phyloP scores from a whole-genome alignment of 2,329 filamentous ascomycete species.

The Pyricularia grisea region DNA sequence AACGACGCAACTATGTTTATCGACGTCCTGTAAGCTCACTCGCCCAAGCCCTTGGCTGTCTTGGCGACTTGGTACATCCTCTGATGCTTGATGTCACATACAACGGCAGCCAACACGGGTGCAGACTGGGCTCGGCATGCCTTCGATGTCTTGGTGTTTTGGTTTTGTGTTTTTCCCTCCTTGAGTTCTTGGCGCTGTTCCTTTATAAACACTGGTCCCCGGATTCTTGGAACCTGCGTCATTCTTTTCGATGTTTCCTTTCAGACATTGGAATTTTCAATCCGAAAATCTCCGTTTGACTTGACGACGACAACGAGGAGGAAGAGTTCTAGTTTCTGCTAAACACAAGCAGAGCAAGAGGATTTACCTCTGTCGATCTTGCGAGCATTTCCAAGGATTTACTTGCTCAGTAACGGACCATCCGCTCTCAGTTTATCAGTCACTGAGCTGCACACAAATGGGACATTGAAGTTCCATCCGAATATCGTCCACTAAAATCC shows the following conservation, averaged over 20 bases:
- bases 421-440: background rate
- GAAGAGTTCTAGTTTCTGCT: background rate
- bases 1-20: background rate
- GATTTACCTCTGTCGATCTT: background rate
- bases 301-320: background rate
- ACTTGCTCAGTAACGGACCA: background rate
- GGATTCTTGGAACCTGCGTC: slow-evolving; percentile 3
- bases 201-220: background rate
- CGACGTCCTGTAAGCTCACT: background rate
- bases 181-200: background rate
- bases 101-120: background rate
- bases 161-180: background rate
- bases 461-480: background rate
- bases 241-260: background rate
- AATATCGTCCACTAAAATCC: background rate
- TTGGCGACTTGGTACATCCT: background rate
- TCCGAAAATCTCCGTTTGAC: background rate
- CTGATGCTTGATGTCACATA: background rate
- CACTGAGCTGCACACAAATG: background rate
- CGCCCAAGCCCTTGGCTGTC: slow-evolving; percentile 1
- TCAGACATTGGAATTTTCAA: background rate
- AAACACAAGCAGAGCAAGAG: background rate
- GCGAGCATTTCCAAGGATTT: background rate
- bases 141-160: background rate
- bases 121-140: background rate